These are phyloP conservation scores for Phylloporus arenicola DNA, from an alignment of 768 basidiomycete genomes.

Conservation along the genomic window DNA sequence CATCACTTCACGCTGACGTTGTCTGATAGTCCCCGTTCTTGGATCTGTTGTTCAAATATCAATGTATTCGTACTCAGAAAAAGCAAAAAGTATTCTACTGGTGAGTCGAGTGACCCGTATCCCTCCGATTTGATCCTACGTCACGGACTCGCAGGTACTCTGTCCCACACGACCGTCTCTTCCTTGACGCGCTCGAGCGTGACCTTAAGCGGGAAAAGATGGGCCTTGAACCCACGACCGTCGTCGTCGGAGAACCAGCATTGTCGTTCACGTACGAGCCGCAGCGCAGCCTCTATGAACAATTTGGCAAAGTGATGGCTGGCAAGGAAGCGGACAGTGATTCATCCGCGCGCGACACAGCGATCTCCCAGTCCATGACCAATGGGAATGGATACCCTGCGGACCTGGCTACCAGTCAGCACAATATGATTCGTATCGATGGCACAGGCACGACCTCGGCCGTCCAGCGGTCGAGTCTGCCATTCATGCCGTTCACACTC, in stretches of 20 bases:
- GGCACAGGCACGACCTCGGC: constrained; percentile 13
- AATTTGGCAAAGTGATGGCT: constrained; percentile 55
- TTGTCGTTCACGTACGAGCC: constrained; percentile 85
- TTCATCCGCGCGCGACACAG: constrained; percentile 26
- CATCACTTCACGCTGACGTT: neutral
- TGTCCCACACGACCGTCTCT: constrained; percentile 93
- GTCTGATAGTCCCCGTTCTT: constrained; percentile 75
- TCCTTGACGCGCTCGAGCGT: constrained; percentile 93
- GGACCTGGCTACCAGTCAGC: constrained; percentile 4
- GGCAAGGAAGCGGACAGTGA: constrained; percentile 33
- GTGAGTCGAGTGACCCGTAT: constrained; percentile 38
- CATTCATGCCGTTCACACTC: constrained; percentile 65
- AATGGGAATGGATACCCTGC: constrained; percentile 15
- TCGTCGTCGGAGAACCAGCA: constrained; percentile 73
- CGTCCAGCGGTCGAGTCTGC: constrained; percentile 19
- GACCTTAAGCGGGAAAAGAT: constrained; percentile 95
- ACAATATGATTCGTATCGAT: constrained; percentile 25
- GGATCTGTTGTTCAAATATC: constrained; percentile 91
- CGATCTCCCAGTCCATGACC: constrained; percentile 3
- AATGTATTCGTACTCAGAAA: constrained; percentile 96
- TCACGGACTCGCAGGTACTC: constrained; percentile 63
- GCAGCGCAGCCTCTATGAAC: constrained; percentile 80
- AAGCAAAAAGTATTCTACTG: constrained; percentile 99
- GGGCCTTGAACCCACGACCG: constrained; percentile 81
- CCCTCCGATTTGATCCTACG: neutral